Base-by-base conservation (phyloP, 139 green algal species). In the Trebouxia sp. region DNA sequence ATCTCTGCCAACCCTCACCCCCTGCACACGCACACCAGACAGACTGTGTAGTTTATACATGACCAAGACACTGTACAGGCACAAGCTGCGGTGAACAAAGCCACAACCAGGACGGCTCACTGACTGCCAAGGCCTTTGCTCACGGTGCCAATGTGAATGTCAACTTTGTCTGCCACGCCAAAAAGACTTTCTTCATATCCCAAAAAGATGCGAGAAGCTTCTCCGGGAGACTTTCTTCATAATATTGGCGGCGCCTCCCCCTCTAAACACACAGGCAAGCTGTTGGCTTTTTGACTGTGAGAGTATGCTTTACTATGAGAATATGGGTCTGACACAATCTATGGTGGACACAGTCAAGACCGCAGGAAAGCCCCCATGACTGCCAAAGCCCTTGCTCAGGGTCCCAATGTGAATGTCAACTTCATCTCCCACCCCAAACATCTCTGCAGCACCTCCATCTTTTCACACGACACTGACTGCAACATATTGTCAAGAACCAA, bases 371-470 rank as follows among this genome's bases (percentile, higher is more conserved):
- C 95, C 95, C 24, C 95, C 95, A 32, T 91, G 83, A 24, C 83
- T 82, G 5, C 95, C 96, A 66, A 95, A 85, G 0, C 95, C 96
- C 78, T 99, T 99, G 88, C 87, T 95, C 6, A 99, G 91, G 7
- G 96, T 99, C 78, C 96, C 96, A 5, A 98, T 82, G 50, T 95
- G 88, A 8, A 98, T 20, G 80, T 98, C 94, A 22, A 99, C 91
- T 32, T 92, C 65, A 8, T 79, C 65, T 7, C 56, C 41, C 47
- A 93, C 78, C 5, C 87, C 91, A 42, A 83, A 28, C 65, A 75
- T 75, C 26, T 94, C 90, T 0, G 88, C 86, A 1, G 87, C 90
- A 20, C 95, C 94, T 0, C 81, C 91, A 1, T 93, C 95, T 9
- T 74, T 79, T 62, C 50, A 62, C 15, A n/a, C 17, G 15, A 28